Percentiles rank a stretch among this genome's conserved stretches.
These are phyloP conservation scores for Bryoerythrophyllum caledonicum DNA, from an alignment of 225 moss, liverwort and hornwort species.

Conservation along the genomic window DNA sequence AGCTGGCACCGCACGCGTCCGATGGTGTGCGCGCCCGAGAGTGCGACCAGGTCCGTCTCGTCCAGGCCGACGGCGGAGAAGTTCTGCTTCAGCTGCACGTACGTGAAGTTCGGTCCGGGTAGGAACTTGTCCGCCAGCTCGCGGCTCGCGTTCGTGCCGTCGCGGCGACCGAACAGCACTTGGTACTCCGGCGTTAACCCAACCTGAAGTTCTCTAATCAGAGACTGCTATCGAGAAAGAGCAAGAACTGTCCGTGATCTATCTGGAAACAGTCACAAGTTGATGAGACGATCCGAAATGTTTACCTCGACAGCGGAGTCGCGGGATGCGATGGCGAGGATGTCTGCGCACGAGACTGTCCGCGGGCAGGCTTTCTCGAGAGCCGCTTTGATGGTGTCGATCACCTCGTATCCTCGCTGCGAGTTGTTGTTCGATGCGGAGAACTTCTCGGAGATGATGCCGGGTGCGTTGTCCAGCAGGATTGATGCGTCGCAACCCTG, in stretches of 20 bases:
- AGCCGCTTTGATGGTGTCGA: constrained; percentile 64
- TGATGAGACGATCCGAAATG: background rate
- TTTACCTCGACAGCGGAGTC: constrained; percentile 44
- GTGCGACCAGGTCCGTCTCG: constrained; percentile 46
- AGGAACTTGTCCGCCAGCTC: background rate
- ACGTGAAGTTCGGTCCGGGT: background rate
- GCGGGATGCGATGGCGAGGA: constrained; percentile 73
- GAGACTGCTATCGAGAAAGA: background rate
- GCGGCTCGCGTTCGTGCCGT: constrained; percentile 23
- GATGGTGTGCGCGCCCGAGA: constrained; percentile 78
- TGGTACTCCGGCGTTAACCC: constrained; percentile 31
- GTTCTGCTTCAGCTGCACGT: background rate
- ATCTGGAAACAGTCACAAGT: background rate
- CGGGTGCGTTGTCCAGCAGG: constrained; percentile 47
- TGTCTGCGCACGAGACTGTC: constrained; percentile 78
- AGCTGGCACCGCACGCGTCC: constrained; percentile 56
- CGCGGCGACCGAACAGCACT: constrained; percentile 41
- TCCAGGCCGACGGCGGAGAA: constrained; percentile 33
- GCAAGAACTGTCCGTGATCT: background rate
- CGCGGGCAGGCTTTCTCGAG: constrained; percentile 61
- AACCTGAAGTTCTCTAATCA: constrained; percentile 34
- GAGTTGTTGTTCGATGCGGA: constrained; percentile 25
- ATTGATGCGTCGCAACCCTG: constrained; percentile 86
- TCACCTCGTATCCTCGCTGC: constrained; percentile 54
- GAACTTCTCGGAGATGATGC: constrained; percentile 40